A percentile compares a stretch with the other conserved stretches of the same genome.
Conservation (phyloP, 139 green algal genomes). For the Coccomyxa sp. region DNA sequence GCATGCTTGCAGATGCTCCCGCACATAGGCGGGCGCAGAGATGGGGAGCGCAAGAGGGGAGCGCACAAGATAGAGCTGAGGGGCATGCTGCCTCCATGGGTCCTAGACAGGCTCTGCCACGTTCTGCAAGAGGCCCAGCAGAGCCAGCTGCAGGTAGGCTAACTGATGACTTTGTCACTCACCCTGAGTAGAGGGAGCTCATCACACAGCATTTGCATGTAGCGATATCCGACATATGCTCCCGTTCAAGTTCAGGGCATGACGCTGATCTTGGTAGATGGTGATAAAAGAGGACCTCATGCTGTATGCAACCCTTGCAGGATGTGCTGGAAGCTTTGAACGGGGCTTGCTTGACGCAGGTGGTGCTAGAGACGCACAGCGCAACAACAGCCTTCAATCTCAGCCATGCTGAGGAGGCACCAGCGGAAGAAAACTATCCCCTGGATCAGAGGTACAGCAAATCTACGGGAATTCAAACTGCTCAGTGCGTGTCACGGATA, state of each 20-base stretch:
- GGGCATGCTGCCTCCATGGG: conserved; percentile 32
- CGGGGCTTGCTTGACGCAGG: neutral
- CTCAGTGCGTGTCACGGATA: too few species aligned
- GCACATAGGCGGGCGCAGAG: neutral
- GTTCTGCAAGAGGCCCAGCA: conserved; percentile 21
- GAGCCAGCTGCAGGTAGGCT: conserved; percentile 15
- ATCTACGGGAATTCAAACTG: too few species aligned
- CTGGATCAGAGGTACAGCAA: too few species aligned
- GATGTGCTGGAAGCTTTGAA: neutral
- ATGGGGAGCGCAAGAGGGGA: neutral
- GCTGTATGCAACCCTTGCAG: neutral
- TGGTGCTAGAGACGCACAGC: conserved; percentile 13
- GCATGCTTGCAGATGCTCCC: neutral
- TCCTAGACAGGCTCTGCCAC: conserved; percentile 24
- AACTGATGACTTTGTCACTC: neutral
- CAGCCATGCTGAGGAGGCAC: conserved; percentile 6
- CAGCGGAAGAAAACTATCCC: too few species aligned
- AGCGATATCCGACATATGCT: neutral
- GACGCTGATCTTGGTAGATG: neutral
- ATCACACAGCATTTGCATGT: neutral
- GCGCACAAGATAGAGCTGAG: conserved; percentile 33
- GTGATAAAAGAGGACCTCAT: neutral
- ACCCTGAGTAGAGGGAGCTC: neutral
- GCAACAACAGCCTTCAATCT: conserved; percentile 31
- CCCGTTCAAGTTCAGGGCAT: neutral